Conservation (phyloP, 306 rosid genomes). For the Phaseolus lunatus region DNA sequence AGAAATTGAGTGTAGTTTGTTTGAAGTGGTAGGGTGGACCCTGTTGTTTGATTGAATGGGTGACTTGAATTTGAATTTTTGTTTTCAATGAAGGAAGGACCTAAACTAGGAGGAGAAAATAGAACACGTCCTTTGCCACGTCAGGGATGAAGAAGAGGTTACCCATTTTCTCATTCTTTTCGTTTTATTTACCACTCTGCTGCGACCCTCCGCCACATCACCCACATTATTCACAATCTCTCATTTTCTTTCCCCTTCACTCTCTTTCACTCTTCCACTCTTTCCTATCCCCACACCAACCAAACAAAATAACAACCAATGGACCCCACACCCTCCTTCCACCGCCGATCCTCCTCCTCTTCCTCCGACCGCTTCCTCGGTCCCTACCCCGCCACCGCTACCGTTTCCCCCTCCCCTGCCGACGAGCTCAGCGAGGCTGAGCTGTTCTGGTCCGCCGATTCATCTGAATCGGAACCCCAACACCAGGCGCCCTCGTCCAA, state of each 20-base stretch:
- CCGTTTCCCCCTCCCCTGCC: not conserved
- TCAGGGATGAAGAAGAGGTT: not conserved
- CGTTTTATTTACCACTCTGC: slow-evolving; percentile 4
- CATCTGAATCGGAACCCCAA: slow-evolving; percentile 47
- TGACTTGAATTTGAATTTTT: not conserved
- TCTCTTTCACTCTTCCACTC: not conserved
- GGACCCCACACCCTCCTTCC: slow-evolving; percentile 60
- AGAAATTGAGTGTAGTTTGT: not conserved
- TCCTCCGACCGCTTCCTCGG: slow-evolving; percentile 66
- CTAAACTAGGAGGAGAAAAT: not conserved
- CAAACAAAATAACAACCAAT: slow-evolving; percentile 30
- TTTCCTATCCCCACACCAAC: not conserved
- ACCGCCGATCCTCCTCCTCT: slow-evolving; percentile 62
- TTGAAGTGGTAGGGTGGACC: not conserved
- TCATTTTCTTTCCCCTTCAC: not conserved
- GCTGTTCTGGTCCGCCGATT: slow-evolving; percentile 71
- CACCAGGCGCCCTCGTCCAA: not conserved
- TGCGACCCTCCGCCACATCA: slow-evolving; percentile 64
- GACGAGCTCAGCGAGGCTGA: slow-evolving; percentile 82
- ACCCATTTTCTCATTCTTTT: not conserved
- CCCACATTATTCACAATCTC: not conserved
- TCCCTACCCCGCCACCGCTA: slow-evolving; percentile 50
- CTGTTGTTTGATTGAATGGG: not conserved
- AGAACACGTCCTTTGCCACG: not conserved
- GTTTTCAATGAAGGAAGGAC: no score